phyloP scores from a whole-genome alignment of 352 stramenopile species.

The Plasmopara muralis region DNA sequence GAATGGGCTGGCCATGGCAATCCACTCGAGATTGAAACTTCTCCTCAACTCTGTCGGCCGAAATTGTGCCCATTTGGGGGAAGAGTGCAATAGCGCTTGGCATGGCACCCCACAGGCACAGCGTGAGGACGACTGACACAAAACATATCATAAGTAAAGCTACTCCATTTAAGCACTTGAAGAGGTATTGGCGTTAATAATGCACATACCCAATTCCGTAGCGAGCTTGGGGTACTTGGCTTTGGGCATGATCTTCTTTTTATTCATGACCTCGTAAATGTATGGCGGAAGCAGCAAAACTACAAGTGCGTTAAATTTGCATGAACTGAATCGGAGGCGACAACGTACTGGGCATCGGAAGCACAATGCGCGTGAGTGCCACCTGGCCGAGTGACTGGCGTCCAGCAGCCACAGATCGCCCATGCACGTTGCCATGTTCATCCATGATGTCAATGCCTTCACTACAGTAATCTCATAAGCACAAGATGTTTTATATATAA shows the following conservation, averaged over 20 bases:
- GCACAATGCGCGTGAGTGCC: slow-evolving; percentile 65
- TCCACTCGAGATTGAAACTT: slow-evolving; percentile 57
- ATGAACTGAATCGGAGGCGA: too few relatives aligned
- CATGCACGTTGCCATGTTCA: slow-evolving; percentile 65
- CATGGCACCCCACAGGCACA: slow-evolving; percentile 74
- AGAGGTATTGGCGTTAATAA: too few relatives aligned
- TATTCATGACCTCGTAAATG: slow-evolving; percentile 73
- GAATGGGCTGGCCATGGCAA: slow-evolving; percentile 46
- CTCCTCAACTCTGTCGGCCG: slow-evolving; percentile 49
- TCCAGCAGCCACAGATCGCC: slow-evolving; percentile 70
- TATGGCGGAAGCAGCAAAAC: slow-evolving; percentile 77
- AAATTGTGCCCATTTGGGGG: slow-evolving; percentile 70
- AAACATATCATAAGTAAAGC: too few relatives aligned
- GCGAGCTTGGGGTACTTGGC: slow-evolving; percentile 63
- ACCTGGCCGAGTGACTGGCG: slow-evolving; percentile 76
- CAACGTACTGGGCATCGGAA: slow-evolving; percentile 73
- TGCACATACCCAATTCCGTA: slow-evolving; percentile 59
- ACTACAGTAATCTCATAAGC: slow-evolving; percentile 20
- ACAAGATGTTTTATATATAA: neutral
- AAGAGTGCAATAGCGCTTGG: slow-evolving; percentile 77
- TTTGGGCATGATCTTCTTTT: slow-evolving; percentile 63
- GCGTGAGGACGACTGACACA: slow-evolving; percentile 48
- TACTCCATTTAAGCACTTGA: too few relatives aligned
- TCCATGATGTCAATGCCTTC: slow-evolving; percentile 83
- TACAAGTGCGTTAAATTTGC: slow-evolving; percentile 9